A percentile compares a stretch with the other conserved stretches of the same genome.
phyloP scores from a whole-genome alignment of 2,329 filamentous ascomycete species.

The Pseudocercospora vitis region DNA sequence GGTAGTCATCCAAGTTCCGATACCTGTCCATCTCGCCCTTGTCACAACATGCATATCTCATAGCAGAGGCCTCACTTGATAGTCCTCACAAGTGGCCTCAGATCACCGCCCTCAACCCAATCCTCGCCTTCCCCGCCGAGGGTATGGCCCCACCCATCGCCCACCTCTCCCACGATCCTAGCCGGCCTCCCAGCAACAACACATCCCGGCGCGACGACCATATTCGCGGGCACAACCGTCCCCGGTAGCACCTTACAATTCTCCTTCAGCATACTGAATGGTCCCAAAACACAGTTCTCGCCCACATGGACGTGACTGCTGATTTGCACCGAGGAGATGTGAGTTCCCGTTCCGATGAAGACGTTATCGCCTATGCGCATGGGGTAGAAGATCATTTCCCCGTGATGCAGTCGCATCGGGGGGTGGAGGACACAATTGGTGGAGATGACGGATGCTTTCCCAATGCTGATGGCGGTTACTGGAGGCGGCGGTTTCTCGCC shows the following conservation, averaged over 20 bases:
- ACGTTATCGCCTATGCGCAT: constrained; percentile 94
- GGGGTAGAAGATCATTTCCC: constrained; percentile 74
- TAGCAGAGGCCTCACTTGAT: constrained; percentile 39
- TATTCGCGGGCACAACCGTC: constrained; percentile 78
- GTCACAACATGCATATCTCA: too few relatives aligned
- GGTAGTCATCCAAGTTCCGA: too few relatives aligned
- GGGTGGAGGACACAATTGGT: constrained; percentile 76
- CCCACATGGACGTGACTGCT: constrained; percentile 87
- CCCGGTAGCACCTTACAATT: constrained; percentile 85
- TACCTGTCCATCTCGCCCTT: too few relatives aligned
- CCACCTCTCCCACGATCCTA: constrained; percentile 76
- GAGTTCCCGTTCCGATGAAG: constrained; percentile 68
- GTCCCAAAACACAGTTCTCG: constrained; percentile 71
- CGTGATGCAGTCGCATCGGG: constrained; percentile 78
- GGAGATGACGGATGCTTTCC: constrained; percentile 68
- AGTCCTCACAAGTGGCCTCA: constrained; percentile 50
- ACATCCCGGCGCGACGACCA: constrained; percentile 90
- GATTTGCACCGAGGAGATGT: constrained; percentile 80
- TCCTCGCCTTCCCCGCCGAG: constrained; percentile 46
- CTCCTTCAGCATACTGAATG: constrained; percentile 91
- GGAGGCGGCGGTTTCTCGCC: constrained; percentile 32
- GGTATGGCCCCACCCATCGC: constrained; percentile 60
- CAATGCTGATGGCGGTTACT: constrained; percentile 72
- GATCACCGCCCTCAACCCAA: constrained; percentile 52
- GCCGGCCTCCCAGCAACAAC: constrained; percentile 84